Base-by-base conservation (phyloP, 2,329 filamentous ascomycete species). In the Tolypocladium sp. region DNA sequence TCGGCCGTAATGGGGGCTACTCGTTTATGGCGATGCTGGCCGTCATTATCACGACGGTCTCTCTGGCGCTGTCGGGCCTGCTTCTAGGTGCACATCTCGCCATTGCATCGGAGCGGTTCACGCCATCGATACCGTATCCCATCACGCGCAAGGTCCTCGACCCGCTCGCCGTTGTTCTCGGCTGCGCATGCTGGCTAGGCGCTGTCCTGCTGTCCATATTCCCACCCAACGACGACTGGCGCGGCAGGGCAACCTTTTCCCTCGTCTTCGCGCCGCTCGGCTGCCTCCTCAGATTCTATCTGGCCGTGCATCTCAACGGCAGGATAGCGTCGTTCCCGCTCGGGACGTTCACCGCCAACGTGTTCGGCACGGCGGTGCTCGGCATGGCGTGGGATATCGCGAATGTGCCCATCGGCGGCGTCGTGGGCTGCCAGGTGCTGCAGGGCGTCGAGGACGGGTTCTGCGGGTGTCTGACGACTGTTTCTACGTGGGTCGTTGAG, bases 291-390 rank as follows among this genome's bases (percentile, higher is more conserved):
- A 83, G 93, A 4, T 96, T 90, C 75, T 92, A 91, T 69, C 72
- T 83, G 1, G 89, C 89, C 0, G 69, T 89, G 8, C 72, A 77
- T 30, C 80, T 96, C n/a, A 97, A 97, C 66, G 76, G 82, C 0
- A 78, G 83, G 25, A 65, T 85, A 0, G 72, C 84, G 0, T 75
- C 80, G 0, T 97, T 97, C 64, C 93, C 93, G 0, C 72, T 97
- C 0, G 93, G 93, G 2, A 97, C 93, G 0, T 96, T 97, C 66
- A 74, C 77, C 0, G 91, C 89, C 35, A 97, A 97, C 67, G 78
- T 95, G 5, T 70, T 88, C 17, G 93, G 92, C 5, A 92, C 90
- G 0, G 81, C 81, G 0, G 73, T 96, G 20, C 72, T 95, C 56
- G 92, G 84, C 17, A 86, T 91, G 80, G 82, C 85, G 37, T 96